phyloP scores from a whole-genome alignment of 75 land plant species.

The Selaginella moellendorffii region DNA sequence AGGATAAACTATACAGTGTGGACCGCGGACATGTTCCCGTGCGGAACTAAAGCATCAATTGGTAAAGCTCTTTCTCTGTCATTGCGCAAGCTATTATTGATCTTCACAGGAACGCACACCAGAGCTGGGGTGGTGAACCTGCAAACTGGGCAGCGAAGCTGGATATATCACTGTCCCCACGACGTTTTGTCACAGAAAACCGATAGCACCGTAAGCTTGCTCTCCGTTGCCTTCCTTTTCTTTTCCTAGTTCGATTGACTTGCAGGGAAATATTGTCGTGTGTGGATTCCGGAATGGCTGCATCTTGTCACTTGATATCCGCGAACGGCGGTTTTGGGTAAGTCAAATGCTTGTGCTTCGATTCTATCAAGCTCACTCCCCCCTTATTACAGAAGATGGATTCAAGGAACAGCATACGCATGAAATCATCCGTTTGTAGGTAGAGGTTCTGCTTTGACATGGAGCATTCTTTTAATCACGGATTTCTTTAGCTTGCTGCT shows the following conservation, averaged over 20 bases:
- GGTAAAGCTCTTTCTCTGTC: not conserved
- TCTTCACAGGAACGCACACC: not conserved
- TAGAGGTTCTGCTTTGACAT: not conserved
- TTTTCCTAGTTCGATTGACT: too few relatives aligned
- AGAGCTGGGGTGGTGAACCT: not conserved
- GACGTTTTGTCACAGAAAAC: not conserved
- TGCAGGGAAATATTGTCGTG: not conserved
- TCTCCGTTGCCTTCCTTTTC: too few relatives aligned
- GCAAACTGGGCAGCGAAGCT: not conserved
- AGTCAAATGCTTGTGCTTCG: too few relatives aligned
- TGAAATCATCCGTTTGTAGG: not conserved
- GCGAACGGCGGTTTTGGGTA: too few relatives aligned
- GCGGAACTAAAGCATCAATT: not conserved
- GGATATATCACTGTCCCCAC: not conserved
- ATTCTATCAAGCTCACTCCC: too few relatives aligned
- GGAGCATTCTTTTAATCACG: not conserved
- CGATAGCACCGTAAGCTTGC: not conserved
- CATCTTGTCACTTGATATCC: not conserved
- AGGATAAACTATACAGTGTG: not conserved
- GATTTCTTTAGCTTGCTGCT: not conserved
- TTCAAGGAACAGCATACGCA: not conserved
- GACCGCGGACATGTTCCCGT: not conserved
- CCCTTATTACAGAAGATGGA: too few relatives aligned
- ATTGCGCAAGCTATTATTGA: not conserved
- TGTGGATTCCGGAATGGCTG: not conserved